Percentiles rank a stretch among this genome's conserved stretches.
Evolutionary conservation across 257 asterid species (phyloP).

Genomic region (Penstemon newberryi): DNA sequence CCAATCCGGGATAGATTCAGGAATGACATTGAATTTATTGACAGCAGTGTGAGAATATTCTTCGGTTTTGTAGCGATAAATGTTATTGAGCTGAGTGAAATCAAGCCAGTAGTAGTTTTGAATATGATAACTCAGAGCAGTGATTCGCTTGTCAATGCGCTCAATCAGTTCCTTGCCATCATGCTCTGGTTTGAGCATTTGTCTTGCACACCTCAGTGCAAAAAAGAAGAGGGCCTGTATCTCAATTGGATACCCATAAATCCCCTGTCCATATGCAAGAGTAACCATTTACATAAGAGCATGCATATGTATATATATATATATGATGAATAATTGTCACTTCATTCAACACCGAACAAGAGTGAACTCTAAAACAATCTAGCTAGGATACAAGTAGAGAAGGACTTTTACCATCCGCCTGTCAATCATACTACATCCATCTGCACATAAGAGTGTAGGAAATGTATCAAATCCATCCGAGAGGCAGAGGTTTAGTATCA

Average conservation of each 20-base stretch:
- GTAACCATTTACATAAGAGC: constrained; percentile 17
- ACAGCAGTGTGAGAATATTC: constrained; percentile 70
- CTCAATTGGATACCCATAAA: constrained; percentile 66
- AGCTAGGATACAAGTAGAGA: neutral
- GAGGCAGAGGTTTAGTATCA: constrained; percentile 60
- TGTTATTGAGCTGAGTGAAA: constrained; percentile 62
- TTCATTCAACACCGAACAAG: constrained; percentile 12
- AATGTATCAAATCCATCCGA: constrained; percentile 73
- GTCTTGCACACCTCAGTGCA: constrained; percentile 60
- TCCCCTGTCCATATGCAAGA: constrained; percentile 42
- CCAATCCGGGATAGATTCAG: constrained; percentile 65
- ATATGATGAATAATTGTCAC: neutral
- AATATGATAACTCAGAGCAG: constrained; percentile 57
- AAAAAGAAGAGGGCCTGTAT: constrained; percentile 71
- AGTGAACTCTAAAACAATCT: constrained; percentile 2
- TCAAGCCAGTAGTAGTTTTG: constrained; percentile 67
- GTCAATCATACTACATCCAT: constrained; percentile 74
- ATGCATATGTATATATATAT: constrained; percentile 1
- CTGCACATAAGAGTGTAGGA: constrained; percentile 66
- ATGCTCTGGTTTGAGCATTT: constrained; percentile 58
- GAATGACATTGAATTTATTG: constrained; percentile 61
- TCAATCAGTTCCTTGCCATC: constrained; percentile 53
- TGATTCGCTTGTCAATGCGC: constrained; percentile 59
- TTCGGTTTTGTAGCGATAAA: constrained; percentile 65
- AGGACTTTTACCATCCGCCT: constrained; percentile 49